Evolutionary conservation across 2,329 filamentous ascomycete genomes (phyloP), one percentile per base, ranked within the genome.

Genomic region (Xylariaceae sp.): DNA sequence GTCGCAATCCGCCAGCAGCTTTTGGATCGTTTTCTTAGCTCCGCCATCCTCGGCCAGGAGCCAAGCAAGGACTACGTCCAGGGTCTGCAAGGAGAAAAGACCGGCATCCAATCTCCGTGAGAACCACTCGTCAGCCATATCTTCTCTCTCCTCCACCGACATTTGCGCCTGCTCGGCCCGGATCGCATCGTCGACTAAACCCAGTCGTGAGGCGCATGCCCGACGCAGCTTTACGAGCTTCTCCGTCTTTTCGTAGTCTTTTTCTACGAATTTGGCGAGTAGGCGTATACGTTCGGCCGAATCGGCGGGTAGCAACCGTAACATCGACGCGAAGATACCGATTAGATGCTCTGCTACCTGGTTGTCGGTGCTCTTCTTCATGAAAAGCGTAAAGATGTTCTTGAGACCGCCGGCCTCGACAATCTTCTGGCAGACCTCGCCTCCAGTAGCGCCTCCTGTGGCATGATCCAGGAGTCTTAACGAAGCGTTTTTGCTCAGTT

Each of bases 261-360:
- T 96, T 73, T 99, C 94, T 15, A 96, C 88, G 68, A 97, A 97
- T 71, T 99, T 99, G 52, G 92, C 93, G 3, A 97, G 81, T 0
- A 88, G 83, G 3, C 94, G 85, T 66, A 97, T 95, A 4, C 94
- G 84, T 37, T 87, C 81, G 0, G 90, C 80, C 1, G 90, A 92
- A 37, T 90, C 85, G 13, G 86, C 89, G 0, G 92, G 92, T 1
- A 99, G 75, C 3, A 87, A 80, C 23, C 92, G 87, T 1, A 99
- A 79, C 72, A 99, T 82, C 0, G 89, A 90, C 0, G 89, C 84
- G 64, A 97, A 92, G 8, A 97, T 88, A 7, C 89, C 88, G 5
- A 97, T 78, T 0, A 97, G 77, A 71, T 97, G 92, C 69, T 96
- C 91, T 0, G 84, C 84, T 0, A 83, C 81, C 59, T 85, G 80